A percentile compares a stretch with the other conserved stretches of the same genome.
phyloP scores from a whole-genome alignment of 352 stramenopile genomes.

The Phytophthora brassicae region DNA sequence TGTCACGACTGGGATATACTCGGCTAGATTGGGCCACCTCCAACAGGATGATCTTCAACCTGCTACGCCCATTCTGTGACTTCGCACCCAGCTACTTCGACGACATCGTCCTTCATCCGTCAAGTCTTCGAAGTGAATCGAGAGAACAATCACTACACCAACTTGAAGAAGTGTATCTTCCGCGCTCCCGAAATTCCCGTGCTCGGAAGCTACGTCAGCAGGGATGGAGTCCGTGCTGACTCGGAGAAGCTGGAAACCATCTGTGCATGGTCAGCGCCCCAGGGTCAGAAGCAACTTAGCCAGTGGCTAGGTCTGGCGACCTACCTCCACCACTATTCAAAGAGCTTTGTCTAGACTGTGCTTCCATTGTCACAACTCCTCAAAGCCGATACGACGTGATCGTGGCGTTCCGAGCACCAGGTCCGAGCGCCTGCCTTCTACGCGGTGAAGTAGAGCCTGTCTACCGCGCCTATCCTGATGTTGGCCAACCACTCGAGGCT shows the following conservation, averaged over 20 bases:
- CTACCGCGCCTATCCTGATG: not conserved
- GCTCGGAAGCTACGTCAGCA: slow-evolving; percentile 19
- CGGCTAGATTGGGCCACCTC: too few relatives aligned
- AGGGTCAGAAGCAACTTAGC: not conserved
- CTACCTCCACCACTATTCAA: slow-evolving; percentile 9
- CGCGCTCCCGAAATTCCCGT: slow-evolving; percentile 21
- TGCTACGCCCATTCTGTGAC: too few relatives aligned
- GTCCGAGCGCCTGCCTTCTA: slow-evolving; percentile 14
- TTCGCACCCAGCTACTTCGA: too few relatives aligned
- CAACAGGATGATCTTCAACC: too few relatives aligned
- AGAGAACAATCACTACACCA: slow-evolving; percentile 22
- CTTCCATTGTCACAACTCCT: slow-evolving; percentile 14
- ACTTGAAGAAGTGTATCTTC: slow-evolving; percentile 29
- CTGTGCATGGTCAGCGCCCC: not conserved
- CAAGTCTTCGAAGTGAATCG: slow-evolving; percentile 22
- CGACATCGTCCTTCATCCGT: too few relatives aligned
- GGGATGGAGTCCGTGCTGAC: not conserved
- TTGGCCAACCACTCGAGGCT: slow-evolving; percentile 1
- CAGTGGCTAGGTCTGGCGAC: slow-evolving; percentile 24
- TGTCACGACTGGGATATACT: too few relatives aligned
- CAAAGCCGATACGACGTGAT: slow-evolving; percentile 21
- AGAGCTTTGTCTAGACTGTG: slow-evolving; percentile 10
- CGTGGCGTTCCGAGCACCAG: slow-evolving; percentile 13
- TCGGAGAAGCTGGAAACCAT: not conserved
- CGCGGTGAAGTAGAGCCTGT: not conserved